Evolutionary conservation across 2,329 filamentous ascomycete genomes (phyloP).

Genomic region (Claviceps arundinis): DNA sequence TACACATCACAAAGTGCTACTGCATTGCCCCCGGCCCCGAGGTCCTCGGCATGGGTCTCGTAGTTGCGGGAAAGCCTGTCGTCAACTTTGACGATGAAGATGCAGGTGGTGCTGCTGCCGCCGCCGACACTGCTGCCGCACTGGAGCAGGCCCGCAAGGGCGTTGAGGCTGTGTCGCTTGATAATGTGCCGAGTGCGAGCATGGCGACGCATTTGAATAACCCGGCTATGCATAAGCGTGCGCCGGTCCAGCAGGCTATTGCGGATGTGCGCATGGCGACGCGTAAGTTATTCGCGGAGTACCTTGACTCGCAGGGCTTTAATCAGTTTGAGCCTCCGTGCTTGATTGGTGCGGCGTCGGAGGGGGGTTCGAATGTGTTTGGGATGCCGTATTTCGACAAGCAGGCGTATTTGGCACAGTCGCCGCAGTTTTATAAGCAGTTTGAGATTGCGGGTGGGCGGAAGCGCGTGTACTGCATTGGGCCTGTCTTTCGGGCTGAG

Average conservation of each 20-base stretch:
- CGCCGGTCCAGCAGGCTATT: conserved; percentile 82
- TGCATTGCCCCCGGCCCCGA: conserved; percentile 52
- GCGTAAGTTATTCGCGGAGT: conserved; percentile 57
- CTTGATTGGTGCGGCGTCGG: conserved; percentile 77
- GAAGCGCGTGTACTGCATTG: conserved; percentile 65
- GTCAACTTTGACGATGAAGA: conserved; percentile 45
- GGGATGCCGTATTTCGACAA: conserved; percentile 79
- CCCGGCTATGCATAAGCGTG: conserved; percentile 81
- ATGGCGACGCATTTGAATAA: conserved; percentile 83
- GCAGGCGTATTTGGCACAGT: conserved; percentile 67
- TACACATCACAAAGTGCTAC: conserved; percentile 80
- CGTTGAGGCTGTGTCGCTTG: conserved; percentile 14
- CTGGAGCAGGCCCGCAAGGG: conserved; percentile 1
- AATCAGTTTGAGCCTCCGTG: conserved; percentile 81
- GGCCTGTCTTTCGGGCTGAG: conserved; percentile 76
- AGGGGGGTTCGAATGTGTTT: conserved; percentile 90
- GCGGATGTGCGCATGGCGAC: conserved; percentile 41
- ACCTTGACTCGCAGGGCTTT: conserved; percentile 62
- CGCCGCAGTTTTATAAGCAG: conserved; percentile 80
- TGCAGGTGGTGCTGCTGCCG: conserved; percentile 25
- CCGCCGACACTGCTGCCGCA: conserved; percentile 18
- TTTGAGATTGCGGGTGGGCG: conserved; percentile 69
- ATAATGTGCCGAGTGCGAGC: conserved; percentile 50
- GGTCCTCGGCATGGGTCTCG: conserved; percentile 44
- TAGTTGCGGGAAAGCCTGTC: conserved; percentile 39